Evolutionary conservation across 2,329 filamentous ascomycete genomes (phyloP).

Genomic region (Aspergillus sp.): DNA sequence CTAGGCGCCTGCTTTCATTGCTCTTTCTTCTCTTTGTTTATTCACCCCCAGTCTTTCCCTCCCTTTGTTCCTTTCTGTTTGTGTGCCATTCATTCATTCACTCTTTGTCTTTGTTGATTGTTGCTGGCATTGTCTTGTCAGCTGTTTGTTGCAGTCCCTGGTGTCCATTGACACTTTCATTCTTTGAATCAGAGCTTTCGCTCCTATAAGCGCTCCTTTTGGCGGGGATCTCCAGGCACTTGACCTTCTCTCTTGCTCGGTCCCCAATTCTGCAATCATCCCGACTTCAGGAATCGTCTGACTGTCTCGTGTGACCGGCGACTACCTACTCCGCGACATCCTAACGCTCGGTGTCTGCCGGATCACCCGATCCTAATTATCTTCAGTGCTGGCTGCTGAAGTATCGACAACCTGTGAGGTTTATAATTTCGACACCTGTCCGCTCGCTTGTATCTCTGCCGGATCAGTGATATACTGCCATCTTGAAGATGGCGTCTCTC

Average conservation of each 20-base stretch:
- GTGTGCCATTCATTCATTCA: neutral
- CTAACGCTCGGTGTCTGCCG: neutral
- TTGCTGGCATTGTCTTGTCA: neutral
- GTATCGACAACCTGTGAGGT: slow-evolving; percentile 4
- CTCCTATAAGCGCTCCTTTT: slow-evolving; percentile 8
- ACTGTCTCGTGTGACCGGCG: slow-evolving; percentile 15
- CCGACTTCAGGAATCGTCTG: slow-evolving; percentile 1
- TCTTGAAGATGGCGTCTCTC: slow-evolving; percentile 27
- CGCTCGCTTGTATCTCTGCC: slow-evolving; percentile 24
- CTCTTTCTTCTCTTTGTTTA: neutral
- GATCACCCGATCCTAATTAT: slow-evolving; percentile 13
- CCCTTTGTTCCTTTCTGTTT: neutral
- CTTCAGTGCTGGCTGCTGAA: slow-evolving; percentile 32
- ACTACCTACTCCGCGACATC: neutral
- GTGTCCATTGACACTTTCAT: slow-evolving; percentile 7
- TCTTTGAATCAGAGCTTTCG: neutral
- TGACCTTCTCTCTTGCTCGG: neutral
- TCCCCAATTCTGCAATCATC: neutral
- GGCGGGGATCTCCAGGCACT: neutral
- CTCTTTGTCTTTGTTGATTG: neutral
- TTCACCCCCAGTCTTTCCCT: neutral
- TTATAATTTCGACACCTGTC: slow-evolving; percentile 13
- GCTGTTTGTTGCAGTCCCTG: neutral
- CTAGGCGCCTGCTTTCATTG: too few relatives aligned
- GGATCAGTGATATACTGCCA: slow-evolving; percentile 25